A percentile compares a stretch with the other conserved stretches of the same genome.
phyloP scores from a whole-genome alignment of 2,329 filamentous ascomycete species.

The Hymenoscyphus fraxineus region DNA sequence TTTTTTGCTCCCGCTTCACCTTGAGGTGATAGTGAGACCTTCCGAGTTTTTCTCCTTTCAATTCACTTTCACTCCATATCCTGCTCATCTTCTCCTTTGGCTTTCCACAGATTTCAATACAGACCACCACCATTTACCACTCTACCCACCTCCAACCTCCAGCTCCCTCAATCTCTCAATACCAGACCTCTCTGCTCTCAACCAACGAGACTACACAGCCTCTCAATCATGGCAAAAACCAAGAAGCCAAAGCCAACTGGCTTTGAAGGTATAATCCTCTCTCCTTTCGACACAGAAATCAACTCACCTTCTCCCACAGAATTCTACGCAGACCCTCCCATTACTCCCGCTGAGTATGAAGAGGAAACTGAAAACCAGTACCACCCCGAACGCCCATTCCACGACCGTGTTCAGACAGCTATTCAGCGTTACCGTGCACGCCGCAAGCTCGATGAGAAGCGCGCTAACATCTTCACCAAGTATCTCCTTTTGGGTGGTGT shows the following conservation, averaged over 20 bases:
- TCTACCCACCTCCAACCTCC: background rate
- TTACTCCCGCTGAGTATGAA: slow-evolving; percentile 64
- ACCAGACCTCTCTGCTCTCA: background rate
- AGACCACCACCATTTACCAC: background rate
- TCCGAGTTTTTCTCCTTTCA: background rate
- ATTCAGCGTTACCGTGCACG: slow-evolving; percentile 77
- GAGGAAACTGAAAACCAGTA: slow-evolving; percentile 66
- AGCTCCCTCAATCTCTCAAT: background rate
- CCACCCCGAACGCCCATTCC: slow-evolving; percentile 32
- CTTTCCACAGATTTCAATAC: background rate
- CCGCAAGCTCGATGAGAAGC: slow-evolving; percentile 66
- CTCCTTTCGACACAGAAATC: background rate
- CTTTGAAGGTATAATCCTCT: slow-evolving; percentile 57
- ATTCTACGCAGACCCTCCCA: slow-evolving; percentile 73
- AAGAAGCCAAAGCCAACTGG: slow-evolving; percentile 48
- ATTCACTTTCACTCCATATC: background rate
- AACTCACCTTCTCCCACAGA: slow-evolving; percentile 41
- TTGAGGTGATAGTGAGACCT: background rate
- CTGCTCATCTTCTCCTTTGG: background rate
- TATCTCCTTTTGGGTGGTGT: slow-evolving; percentile 84
- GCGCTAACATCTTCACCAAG: slow-evolving; percentile 65
- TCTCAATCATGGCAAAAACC: slow-evolving; percentile 25
- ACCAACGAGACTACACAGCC: background rate
- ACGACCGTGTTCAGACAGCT: slow-evolving; percentile 70
- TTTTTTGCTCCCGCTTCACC: background rate